Evolutionary conservation across 2,329 filamentous ascomycete genomes (phyloP).

Genomic region (Karstenula rhodostoma): DNA sequence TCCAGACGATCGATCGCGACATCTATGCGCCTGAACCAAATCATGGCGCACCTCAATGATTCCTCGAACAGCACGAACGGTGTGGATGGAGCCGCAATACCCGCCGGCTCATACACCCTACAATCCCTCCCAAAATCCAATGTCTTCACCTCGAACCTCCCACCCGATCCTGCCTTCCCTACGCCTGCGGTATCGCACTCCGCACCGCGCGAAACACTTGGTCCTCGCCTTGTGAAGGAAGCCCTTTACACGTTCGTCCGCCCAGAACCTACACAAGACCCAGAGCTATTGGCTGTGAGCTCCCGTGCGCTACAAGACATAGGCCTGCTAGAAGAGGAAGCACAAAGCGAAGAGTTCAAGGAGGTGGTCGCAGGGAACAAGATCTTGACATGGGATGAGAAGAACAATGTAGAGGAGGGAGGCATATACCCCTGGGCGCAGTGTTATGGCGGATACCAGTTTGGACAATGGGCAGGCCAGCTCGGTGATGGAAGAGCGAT

Average conservation of each 20-base stretch:
- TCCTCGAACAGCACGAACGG: conserved; percentile 29
- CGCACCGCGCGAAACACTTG: conserved; percentile 77
- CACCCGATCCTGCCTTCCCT: conserved; percentile 78
- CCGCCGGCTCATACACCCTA: conserved; percentile 45
- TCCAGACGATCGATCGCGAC: conserved; percentile 20
- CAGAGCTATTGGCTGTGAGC: conserved; percentile 84
- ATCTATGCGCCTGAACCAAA: conserved; percentile 51
- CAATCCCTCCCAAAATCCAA: conserved; percentile 69
- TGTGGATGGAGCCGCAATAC: conserved; percentile 23
- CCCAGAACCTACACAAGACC: conserved; percentile 74
- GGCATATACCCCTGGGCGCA: conserved; percentile 97
- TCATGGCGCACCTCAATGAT: conserved; percentile 54
- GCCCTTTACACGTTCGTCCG: conserved; percentile 92
- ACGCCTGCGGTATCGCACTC: conserved; percentile 83
- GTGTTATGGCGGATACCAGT: conserved; percentile 83
- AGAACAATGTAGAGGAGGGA: conserved; percentile 46
- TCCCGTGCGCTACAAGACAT: conserved; percentile 80
- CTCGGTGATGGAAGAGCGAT: conserved; percentile 95
- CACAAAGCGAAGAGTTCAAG: conserved; percentile 75
- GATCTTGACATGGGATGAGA: conserved; percentile 79
- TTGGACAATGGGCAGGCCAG: conserved; percentile 92
- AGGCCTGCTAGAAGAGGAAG: conserved; percentile 75
- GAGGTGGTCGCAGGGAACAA: conserved; percentile 82
- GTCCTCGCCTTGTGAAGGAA: conserved; percentile 82
- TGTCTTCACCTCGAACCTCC: conserved; percentile 71